Evolutionary conservation across 208 protist species (phyloP).

Genomic region (Cochliopodium minus): DNA sequence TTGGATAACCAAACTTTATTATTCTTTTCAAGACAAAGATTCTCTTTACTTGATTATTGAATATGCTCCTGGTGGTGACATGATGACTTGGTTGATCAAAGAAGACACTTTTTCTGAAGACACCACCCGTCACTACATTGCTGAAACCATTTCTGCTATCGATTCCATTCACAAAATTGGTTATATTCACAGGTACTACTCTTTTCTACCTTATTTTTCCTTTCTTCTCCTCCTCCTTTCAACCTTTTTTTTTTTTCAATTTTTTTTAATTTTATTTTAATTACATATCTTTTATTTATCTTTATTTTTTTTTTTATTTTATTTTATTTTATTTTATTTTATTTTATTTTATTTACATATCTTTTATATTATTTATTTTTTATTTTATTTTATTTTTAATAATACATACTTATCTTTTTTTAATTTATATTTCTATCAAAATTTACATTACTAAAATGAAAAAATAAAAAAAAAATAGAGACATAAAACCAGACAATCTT

Average conservation of each 20-base stretch:
- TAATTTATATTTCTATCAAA: not conserved
- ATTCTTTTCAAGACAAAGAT: conserved; percentile 57
- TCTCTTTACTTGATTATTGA: conserved; percentile 80
- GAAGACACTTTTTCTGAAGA: conserved; percentile 63
- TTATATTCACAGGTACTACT: conserved; percentile 35
- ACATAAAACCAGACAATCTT: conserved; percentile 69
- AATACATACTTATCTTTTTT: not conserved
- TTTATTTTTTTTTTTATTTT: not conserved
- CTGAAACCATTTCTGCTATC: conserved; percentile 58
- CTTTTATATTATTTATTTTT: too few species aligned
- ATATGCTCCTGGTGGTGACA: conserved; percentile 71
- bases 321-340: not conserved
- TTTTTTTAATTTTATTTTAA: not conserved
- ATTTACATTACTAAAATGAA: not conserved
- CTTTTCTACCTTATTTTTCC: conserved; percentile 13
- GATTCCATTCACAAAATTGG: conserved; percentile 61
- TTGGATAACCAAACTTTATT: conserved; percentile 62
- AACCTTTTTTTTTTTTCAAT: not conserved
- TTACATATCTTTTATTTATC: not conserved
- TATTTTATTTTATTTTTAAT: too few species aligned
- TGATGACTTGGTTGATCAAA: conserved; percentile 78
- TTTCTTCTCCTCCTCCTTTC: conserved; percentile 6
- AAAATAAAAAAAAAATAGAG: conserved; percentile 29
- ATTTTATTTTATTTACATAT: too few species aligned
- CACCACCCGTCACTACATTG: conserved; percentile 50